A percentile compares a stretch with the other conserved stretches of the same genome.
Conservation (phyloP, 495 filamentous ascomycete species). For the Mytilinidion resinicola region DNA sequence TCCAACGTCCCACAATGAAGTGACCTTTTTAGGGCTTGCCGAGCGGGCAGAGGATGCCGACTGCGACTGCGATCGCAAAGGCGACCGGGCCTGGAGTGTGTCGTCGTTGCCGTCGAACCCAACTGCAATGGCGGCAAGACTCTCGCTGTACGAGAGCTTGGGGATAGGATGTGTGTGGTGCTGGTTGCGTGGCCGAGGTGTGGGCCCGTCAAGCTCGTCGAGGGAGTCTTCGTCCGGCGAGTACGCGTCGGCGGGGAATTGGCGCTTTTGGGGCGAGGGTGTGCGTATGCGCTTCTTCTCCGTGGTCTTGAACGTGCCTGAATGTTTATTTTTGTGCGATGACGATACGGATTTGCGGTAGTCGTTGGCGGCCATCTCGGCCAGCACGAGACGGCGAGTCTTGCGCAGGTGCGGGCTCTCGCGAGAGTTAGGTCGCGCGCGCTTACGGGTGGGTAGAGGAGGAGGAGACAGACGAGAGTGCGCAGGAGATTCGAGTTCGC, state of each 20-base stretch:
- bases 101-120: not conserved
- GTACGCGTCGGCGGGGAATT: constrained; percentile 8
- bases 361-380: constrained; percentile 10
- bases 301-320: not conserved
- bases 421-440: no score
- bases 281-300: constrained; percentile 10
- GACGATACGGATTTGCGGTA: constrained; percentile 3
- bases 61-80: constrained; percentile 7
- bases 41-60: constrained; percentile 8
- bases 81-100: constrained; percentile 1
- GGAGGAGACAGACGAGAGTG: no score
- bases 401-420: no score
- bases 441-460: no score
- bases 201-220: constrained; percentile 4
- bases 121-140: constrained; percentile 4
- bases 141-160: constrained; percentile 8
- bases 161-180: constrained; percentile 6
- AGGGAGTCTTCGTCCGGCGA: constrained; percentile 10
- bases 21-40: constrained; percentile 9
- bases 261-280: constrained; percentile 4
- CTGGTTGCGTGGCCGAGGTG: constrained; percentile 1
- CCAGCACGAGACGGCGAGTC: constrained; percentile 7
- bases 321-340: not conserved
- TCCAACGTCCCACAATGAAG: constrained; percentile 4
- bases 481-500: no score